Evolutionary conservation across 805 yeast species (phyloP), one percentile per base, ranked within the genome.

Genomic region (Nakazawaea ernobii): DNA sequence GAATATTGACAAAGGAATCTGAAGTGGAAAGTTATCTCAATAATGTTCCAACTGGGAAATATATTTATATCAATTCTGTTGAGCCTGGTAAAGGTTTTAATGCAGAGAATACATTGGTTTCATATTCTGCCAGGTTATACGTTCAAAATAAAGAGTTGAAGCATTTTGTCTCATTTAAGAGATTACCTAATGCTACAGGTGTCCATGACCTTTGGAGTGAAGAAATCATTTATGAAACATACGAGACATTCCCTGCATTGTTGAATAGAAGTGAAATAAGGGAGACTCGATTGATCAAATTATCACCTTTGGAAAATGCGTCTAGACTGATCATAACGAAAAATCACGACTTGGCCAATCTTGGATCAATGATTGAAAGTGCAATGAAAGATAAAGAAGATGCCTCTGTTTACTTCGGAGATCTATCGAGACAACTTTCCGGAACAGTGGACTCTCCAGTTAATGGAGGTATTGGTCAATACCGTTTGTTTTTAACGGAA

Each of bases 361-460:
- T 84, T 36, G 94, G 86, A 62, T 76, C 79, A 52, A 65, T 77
- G 67, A 74, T 80, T 42, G 70, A 70, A 55, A 71, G 73, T 56
- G 74, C 79, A 2, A 53, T 75, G 46, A 77, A 72, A 53, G 81
- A 79, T 28, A 76, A 74, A 55, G 70, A 71, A 0, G 78, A 73
- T 43, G 68, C 64, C 42, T 59, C 70, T 2, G 65, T 80, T 0
- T 61, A 76, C 28, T 82, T 82, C 60, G 74, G 75, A 53, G 88
- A 81, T 58, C 66, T 86, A 51, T 81, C 91, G 6, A 71, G 92
- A 62, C 80, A 79, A 57, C 67, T 84, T 47, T 77, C 88, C 2
- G 96, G 96, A 38, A 86, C 96, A 0, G 91, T 90, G 46, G 95
- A 88, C 60, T 80, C 96, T 0, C 96, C 96, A 3, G 92, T 89